Evolutionary conservation across 1,139 yeast genomes (phyloP).

Genomic region (Yamadazyma siamensis): DNA sequence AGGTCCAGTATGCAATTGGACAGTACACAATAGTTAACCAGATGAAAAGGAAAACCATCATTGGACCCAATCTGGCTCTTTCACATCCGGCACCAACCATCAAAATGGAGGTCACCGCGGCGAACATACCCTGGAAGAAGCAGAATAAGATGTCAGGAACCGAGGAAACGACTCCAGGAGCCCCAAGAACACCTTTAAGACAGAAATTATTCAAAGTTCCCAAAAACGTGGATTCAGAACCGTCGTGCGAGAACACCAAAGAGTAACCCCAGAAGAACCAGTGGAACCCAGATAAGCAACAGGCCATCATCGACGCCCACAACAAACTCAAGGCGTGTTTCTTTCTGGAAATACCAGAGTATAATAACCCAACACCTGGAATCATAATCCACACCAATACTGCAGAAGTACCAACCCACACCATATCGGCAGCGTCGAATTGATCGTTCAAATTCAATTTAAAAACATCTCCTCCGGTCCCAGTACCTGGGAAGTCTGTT

Average conservation of each 20-base stretch:
- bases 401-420: conserved; percentile 77
- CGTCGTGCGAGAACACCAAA: conserved; percentile 71
- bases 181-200: conserved; percentile 75
- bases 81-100: conserved; percentile 98
- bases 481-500: conserved; percentile 38
- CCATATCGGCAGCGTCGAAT: conserved; percentile 77
- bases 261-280: conserved; percentile 99
- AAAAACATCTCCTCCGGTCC: conserved; percentile 80
- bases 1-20: conserved; percentile 94
- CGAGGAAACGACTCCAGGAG: conserved; percentile 62
- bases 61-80: conserved; percentile 93
- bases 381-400: conserved; percentile 89
- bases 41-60: conserved; percentile 88
- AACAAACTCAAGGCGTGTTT: conserved; percentile 86
- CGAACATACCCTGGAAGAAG: conserved; percentile 95
- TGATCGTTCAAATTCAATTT: conserved; percentile 69
- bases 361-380: conserved; percentile 89
- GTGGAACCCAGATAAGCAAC: conserved; percentile 77
- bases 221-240: conserved; percentile 57
- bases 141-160: conserved; percentile 87
- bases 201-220: conserved; percentile 82
- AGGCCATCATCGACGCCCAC: conserved; percentile 94
- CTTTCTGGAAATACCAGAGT: conserved; percentile 88
- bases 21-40: conserved; percentile 98
- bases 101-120: conserved; percentile 84